These are phyloP conservation scores for Neoarthrinium moseri DNA, from an alignment of 2,329 filamentous ascomycete genomes.

Conservation along the genomic window DNA sequence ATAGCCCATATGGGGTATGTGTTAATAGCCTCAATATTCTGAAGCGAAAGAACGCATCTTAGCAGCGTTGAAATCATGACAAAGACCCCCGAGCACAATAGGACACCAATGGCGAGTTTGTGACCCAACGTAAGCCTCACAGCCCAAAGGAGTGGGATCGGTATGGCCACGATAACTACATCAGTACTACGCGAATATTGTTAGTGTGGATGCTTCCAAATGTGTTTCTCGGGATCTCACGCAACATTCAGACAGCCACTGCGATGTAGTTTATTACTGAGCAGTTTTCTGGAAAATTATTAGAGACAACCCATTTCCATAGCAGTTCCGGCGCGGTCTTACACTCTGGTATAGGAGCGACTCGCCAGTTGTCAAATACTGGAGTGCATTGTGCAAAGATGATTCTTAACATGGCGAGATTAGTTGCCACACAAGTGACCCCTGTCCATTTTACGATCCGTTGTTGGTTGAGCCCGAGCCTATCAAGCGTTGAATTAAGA, in stretches of 20 bases:
- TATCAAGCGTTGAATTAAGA: neutral
- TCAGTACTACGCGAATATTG: constrained; percentile 32
- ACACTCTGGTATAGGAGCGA: neutral
- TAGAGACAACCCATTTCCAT: neutral
- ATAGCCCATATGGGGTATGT: constrained; percentile 40
- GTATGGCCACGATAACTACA: constrained; percentile 35
- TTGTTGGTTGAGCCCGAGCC: neutral
- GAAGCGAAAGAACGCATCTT: constrained; percentile 37
- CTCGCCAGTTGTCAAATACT: neutral
- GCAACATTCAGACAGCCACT: neutral
- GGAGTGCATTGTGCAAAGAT: neutral
- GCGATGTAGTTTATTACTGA: neutral
- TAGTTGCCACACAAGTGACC: neutral
- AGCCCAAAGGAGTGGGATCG: constrained; percentile 37
- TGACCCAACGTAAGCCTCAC: constrained; percentile 34
- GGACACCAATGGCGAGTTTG: constrained; percentile 35
- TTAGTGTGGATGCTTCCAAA: neutral
- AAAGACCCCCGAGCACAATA: constrained; percentile 43
- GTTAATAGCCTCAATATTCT: constrained; percentile 34
- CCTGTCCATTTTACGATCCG: neutral
- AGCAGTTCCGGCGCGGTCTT: neutral
- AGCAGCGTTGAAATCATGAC: constrained; percentile 40
- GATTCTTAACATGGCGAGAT: neutral
- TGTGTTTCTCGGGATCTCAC: neutral
- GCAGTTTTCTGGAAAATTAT: neutral